Evolutionary conservation across 306 rosid species (phyloP).

Genomic region (Quercus engelmannii): DNA sequence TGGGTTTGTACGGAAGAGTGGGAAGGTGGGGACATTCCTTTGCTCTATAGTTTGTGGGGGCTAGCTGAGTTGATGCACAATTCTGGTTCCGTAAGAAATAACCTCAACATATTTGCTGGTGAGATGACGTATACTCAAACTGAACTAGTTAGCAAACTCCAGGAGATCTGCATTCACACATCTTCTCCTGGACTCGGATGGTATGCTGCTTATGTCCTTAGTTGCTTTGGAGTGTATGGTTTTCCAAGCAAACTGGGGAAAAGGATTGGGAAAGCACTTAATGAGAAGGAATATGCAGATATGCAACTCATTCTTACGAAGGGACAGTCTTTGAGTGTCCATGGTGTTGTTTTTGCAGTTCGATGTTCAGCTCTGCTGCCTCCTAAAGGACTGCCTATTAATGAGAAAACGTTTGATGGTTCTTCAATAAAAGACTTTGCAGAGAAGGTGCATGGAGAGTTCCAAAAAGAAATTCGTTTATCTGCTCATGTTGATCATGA

Average conservation of each 20-base stretch:
- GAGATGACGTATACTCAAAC: conserved; percentile 32
- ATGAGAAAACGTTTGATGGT: conserved; percentile 20
- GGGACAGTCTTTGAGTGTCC: conserved; percentile 55
- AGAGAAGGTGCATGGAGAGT: conserved; percentile 15
- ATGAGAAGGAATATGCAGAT: conserved; percentile 56
- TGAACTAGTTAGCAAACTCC: conserved; percentile 48
- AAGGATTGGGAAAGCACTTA: conserved; percentile 57
- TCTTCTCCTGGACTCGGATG: conserved; percentile 62
- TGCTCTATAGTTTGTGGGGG: conserved; percentile 67
- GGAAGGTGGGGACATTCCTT: conserved; percentile 66
- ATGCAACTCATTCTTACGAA: conserved; percentile 44
- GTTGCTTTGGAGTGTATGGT: conserved; percentile 70
- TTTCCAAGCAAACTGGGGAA: conserved; percentile 68
- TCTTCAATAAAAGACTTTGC: conserved; percentile 15
- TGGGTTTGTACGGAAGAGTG: conserved; percentile 49
- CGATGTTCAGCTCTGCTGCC: conserved; percentile 77
- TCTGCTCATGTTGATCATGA: conserved; percentile 67
- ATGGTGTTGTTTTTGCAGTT: conserved; percentile 66
- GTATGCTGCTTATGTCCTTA: conserved; percentile 66
- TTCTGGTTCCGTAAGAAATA: conserved; percentile 28
- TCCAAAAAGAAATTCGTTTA: conserved; percentile 47
- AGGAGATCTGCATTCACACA: conserved; percentile 42
- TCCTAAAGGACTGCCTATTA: conserved; percentile 21
- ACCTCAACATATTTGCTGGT: conserved; percentile 18
- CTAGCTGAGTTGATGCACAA: conserved; percentile 60